Evolutionary conservation across 177 flowering plant species (phyloP).

Genomic region (Vitis hybrid): DNA sequence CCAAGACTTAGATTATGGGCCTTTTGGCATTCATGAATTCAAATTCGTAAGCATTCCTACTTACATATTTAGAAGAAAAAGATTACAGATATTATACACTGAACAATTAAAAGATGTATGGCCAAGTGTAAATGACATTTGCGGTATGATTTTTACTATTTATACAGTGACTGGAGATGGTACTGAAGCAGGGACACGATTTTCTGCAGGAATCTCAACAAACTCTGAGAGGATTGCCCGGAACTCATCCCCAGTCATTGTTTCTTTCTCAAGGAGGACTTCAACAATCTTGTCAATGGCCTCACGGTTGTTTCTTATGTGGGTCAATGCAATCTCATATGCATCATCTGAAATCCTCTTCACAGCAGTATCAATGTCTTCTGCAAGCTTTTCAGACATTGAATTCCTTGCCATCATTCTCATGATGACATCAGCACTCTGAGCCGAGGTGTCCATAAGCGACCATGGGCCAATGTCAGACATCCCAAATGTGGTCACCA

Average conservation of each 20-base stretch:
- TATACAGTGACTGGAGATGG: slow-evolving; percentile 65
- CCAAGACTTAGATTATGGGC: background rate
- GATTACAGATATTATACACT: slow-evolving; percentile 14
- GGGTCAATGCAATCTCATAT: slow-evolving; percentile 78
- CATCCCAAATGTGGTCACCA: slow-evolving; percentile 96
- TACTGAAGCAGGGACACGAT: slow-evolving; percentile 58
- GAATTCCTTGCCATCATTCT: slow-evolving; percentile 99
- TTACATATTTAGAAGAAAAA: background rate
- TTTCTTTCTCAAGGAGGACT: slow-evolving; percentile 89
- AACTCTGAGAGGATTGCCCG: slow-evolving; percentile 91
- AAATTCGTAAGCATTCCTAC: background rate
- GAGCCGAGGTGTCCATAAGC: slow-evolving; percentile 85
- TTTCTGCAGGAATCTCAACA: slow-evolving; percentile 86
- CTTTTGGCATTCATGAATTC: background rate
- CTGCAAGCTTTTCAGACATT: slow-evolving; percentile 98
- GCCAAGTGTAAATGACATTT: background rate
- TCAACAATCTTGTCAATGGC: slow-evolving; percentile 99
- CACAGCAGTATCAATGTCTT: slow-evolving; percentile 87
- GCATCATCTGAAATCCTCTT: slow-evolving; percentile 82
- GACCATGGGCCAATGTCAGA: slow-evolving; percentile 99
- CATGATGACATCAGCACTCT: slow-evolving; percentile 89
- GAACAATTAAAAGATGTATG: slow-evolving; percentile 6
- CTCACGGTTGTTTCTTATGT: slow-evolving; percentile 86
- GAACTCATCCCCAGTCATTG: slow-evolving; percentile 91
- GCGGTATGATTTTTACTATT: slow-evolving; percentile 13